Conservation (phyloP, 257 asterid species). For the Agastache rugosa region DNA sequence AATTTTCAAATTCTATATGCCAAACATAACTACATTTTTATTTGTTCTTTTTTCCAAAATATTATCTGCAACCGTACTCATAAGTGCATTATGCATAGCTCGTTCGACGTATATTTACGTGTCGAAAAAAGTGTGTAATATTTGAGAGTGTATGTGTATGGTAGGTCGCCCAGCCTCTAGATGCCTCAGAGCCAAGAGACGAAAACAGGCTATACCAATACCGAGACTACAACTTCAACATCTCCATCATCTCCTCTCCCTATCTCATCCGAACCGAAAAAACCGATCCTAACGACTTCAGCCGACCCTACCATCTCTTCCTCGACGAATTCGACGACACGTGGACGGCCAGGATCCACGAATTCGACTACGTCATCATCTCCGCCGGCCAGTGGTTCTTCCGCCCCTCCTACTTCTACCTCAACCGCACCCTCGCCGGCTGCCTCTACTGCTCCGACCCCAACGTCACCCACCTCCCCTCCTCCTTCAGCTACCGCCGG, state of each 20-base stretch:
- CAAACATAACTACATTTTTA: too few relatives aligned
- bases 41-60: too few relatives aligned
- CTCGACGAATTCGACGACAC: slow-evolving; percentile 58
- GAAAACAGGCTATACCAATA: slow-evolving; percentile 50
- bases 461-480: slow-evolving; percentile 45
- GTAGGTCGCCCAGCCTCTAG: slow-evolving; percentile 48
- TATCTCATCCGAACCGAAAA: slow-evolving; percentile 49
- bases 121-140: too few relatives aligned
- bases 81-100: too few relatives aligned
- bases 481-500: slow-evolving; percentile 47
- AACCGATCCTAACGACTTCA: slow-evolving; percentile 45
- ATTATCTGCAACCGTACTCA: too few relatives aligned
- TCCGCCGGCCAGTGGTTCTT: slow-evolving; percentile 69
- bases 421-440: slow-evolving; percentile 49
- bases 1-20: too few relatives aligned
- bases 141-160: background rate
- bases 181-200: slow-evolving; percentile 42
- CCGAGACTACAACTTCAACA: slow-evolving; percentile 54
- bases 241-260: slow-evolving; percentile 63
- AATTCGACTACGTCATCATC: slow-evolving; percentile 55
- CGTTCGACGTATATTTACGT: too few relatives aligned
- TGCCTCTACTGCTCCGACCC: slow-evolving; percentile 62
- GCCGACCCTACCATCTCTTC: slow-evolving; percentile 50
- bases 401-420: slow-evolving; percentile 61
- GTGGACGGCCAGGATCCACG: slow-evolving; percentile 45